Evolutionary conservation across 306 rosid species (phyloP), one percentile per base, ranked within the genome.

Genomic region (cucumber (Cucumis sativus)): DNA sequence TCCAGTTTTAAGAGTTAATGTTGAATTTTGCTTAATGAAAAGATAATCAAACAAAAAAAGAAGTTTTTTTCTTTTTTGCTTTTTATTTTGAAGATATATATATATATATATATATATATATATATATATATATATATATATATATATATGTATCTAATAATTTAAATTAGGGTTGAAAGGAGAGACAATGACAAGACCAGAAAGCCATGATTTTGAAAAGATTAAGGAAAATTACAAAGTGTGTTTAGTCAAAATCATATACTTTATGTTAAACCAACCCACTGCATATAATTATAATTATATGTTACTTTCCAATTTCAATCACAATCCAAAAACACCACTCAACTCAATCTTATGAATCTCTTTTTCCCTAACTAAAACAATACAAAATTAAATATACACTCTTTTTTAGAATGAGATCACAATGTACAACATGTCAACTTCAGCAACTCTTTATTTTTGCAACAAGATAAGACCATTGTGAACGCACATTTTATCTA

Each of bases 131-230:
- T 7, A 65, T 65, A 67, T 7, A 65, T 65, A 67, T 7, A 65
- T 65, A 67, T 7, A 65, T 65, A 23, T 23, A 23, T 23, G 47
- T 65, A 37, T n/a, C 47, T 15, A 65, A 6, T 4, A 65, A 37
- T 16, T 23, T 37, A 65, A 17, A 66, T 8, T 66, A 37, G 54
- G 20, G 74, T 68, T 41, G 0, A 68, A 68, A n/a, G 14, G 21
- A 68, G 72, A 41, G 74, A 68, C 55, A 68, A 11, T 8, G 74
- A 68, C 74, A 68, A 68, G 74, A 68, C 74, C 5, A 39, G 25
- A 12, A 39, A 68, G 11, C 35, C 55, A 4, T 35, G 15, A 68
- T 41, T 68, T 41, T 41, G 74, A 68, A 68, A 68, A 18, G 10
- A 39, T 68, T 39, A 68, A 68, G 74, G 54, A 68, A 68, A 68